Evolutionary conservation across 106 monocot species (phyloP).

Genomic region (Dendrobium officinale): DNA sequence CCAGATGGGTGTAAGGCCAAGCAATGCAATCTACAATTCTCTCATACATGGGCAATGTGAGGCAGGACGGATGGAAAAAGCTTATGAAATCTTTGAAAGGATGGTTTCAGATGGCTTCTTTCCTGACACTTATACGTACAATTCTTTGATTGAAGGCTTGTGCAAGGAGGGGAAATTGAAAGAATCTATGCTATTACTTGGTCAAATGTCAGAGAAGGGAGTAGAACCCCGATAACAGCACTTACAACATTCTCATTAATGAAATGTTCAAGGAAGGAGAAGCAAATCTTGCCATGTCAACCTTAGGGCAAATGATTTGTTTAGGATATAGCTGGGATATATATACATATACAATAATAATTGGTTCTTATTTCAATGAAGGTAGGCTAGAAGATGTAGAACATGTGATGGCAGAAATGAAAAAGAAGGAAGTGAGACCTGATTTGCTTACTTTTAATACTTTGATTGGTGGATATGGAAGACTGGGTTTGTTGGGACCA

Average conservation of each 20-base stretch:
- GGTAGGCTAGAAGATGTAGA: constrained; percentile 17
- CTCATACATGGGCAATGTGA: constrained; percentile 9
- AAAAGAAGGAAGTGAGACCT: constrained; percentile 5
- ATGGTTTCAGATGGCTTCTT: constrained; percentile 9
- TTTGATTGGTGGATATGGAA: constrained; percentile 16
- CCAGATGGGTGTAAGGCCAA: constrained; percentile 6
- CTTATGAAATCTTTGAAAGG: constrained; percentile 5
- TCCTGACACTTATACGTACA: constrained; percentile 13
- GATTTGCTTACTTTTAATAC: constrained; percentile 19
- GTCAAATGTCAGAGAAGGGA: constrained; percentile 9
- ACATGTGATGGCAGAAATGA: constrained; percentile 14
- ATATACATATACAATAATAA: constrained; percentile 13
- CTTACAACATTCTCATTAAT: constrained; percentile 19
- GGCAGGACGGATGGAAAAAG: constrained; percentile 9
- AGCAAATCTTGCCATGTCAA: constrained; percentile 3
- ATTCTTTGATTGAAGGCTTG: constrained; percentile 15
- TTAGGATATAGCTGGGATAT: constrained; percentile 10
- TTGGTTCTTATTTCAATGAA: constrained; percentile 15
- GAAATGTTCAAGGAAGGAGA: constrained; percentile 14
- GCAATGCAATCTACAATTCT: constrained; percentile 14
- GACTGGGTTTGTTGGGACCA: constrained; percentile 12
- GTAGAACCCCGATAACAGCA: constrained; percentile 8
- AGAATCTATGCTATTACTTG: background rate
- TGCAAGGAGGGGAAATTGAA: constrained; percentile 12
- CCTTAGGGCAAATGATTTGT: constrained; percentile 18